Conservation (phyloP, 2,329 filamentous ascomycete species). For the Blumeria graminis region DNA sequence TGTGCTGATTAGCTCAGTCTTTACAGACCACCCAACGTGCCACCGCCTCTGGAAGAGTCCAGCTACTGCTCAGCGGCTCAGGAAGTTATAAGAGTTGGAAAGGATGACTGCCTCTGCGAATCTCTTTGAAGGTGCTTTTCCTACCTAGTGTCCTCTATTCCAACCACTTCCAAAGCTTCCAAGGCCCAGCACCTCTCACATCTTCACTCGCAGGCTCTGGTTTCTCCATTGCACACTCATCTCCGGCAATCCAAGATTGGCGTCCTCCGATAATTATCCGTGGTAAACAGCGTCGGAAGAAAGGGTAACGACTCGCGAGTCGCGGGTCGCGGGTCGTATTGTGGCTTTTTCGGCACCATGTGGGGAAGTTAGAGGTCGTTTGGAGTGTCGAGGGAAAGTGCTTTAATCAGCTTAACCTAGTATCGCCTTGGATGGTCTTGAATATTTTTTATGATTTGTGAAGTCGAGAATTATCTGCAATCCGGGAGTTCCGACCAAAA, state of each 20-base stretch:
- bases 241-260: neutral
- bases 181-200: neutral
- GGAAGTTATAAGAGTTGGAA: neutral
- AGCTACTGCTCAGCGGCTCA: neutral
- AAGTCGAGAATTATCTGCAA: neutral
- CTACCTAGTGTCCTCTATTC: neutral
- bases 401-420: neutral
- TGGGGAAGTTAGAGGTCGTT: neutral
- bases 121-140: neutral
- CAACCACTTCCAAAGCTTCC: neutral
- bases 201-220: neutral
- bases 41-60: neutral
- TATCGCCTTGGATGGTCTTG: neutral
- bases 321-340: neutral
- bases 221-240: neutral
- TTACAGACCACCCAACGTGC: neutral
- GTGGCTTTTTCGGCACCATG: neutral
- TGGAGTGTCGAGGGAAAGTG: neutral
- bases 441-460: neutral
- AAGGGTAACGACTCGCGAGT: too few species aligned
- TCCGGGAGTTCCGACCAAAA: neutral
- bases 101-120: neutral
- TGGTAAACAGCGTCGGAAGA: neutral
- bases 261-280: constrained; percentile 1
- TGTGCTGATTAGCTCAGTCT: neutral